Evolutionary conservation across 2,329 filamentous ascomycete species (phyloP), one percentile per base, ranked within the genome.

Genomic region (Tympanopsis confertula): DNA sequence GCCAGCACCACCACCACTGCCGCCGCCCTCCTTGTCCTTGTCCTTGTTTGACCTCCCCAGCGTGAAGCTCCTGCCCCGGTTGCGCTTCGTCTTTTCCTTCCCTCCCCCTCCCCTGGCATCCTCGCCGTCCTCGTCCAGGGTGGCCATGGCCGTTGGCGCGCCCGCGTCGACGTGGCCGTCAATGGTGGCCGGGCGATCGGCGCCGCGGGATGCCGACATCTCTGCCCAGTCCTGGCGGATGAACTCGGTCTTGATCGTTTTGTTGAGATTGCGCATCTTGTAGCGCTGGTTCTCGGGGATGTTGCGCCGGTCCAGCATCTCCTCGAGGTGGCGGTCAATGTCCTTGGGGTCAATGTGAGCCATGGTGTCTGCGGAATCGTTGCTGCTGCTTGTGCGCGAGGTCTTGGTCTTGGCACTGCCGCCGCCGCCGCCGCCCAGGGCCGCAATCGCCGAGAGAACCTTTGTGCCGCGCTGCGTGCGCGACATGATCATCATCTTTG

Each of bases 41-140:
- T 63, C 61, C 22, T 42, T 50, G 17, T 36, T 42, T 43, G 57
- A 62, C 44, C 79, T 80, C 19, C 74, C 79, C 41, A 91, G 74
- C 0, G 82, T 88, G 51, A 95, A 89, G 14, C 83, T 89, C 47
- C 78, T 71, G 51, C 82, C 86, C 39, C 83, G 68, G 4, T 78
- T 74, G 35, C 69, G 65, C 51, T 73, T 78, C 20, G 58, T 68
- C 60, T 66, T 74, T 39, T 59, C 43, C 36, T 52, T 52, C 35
- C 55, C 55, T 30, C 54, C 51, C 26, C 49, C 52, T 36, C 56
- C 58, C 33, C 52, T 56, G 41, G 55, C 50, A 40, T 55, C 60
- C 41, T 61, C 55, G 56, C 51, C 59, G 64, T 44, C 51, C 57
- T 54, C 58, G 55, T 58, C 63, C 53, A 53, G 50, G 38, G 55